Evolutionary conservation across 768 basidiomycete genomes (phyloP).

Genomic region (Podaxis sp.): DNA sequence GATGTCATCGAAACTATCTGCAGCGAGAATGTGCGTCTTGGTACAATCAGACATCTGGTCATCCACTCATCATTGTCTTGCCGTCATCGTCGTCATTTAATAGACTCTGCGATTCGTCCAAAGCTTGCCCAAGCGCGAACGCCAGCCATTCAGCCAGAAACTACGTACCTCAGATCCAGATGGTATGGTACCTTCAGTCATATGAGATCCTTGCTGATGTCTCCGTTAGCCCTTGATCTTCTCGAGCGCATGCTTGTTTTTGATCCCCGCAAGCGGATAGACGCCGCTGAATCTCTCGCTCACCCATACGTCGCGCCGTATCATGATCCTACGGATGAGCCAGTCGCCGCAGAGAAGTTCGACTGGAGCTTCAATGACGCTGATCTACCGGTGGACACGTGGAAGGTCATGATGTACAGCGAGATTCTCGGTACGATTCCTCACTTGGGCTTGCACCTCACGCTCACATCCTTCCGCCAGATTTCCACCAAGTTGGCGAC

Average conservation of each 20-base stretch:
- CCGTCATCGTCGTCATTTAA: conserved; percentile 6
- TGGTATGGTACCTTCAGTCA: conserved; percentile 40
- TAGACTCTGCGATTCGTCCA: conserved; percentile 99
- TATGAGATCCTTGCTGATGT: not conserved
- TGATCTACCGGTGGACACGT: conserved; percentile 95
- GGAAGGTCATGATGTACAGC: conserved; percentile 99
- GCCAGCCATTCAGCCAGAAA: conserved; percentile 93
- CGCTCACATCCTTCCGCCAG: conserved; percentile 27
- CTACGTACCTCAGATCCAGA: conserved; percentile 83
- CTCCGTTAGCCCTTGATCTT: conserved; percentile 74
- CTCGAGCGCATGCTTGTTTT: conserved; percentile 99
- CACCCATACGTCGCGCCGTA: conserved; percentile 97
- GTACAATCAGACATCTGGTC: conserved; percentile 10
- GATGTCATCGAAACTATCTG: conserved; percentile 99
- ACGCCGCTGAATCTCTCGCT: conserved; percentile 81
- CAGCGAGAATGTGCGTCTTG: conserved; percentile 81
- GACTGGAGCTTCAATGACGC: conserved; percentile 99
- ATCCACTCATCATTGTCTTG: conserved; percentile 11
- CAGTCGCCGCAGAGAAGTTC: conserved; percentile 88
- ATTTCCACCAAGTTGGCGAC: conserved; percentile 79
- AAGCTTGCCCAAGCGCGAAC: conserved; percentile 92
- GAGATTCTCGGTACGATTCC: conserved; percentile 83
- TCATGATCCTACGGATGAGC: conserved; percentile 98
- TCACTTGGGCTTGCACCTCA: not conserved
- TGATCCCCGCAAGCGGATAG: conserved; percentile 96